Evolutionary conservation across 768 basidiomycete genomes (phyloP), one percentile per base, ranked within the genome.

Genomic region (Hygrocybe punicea): DNA sequence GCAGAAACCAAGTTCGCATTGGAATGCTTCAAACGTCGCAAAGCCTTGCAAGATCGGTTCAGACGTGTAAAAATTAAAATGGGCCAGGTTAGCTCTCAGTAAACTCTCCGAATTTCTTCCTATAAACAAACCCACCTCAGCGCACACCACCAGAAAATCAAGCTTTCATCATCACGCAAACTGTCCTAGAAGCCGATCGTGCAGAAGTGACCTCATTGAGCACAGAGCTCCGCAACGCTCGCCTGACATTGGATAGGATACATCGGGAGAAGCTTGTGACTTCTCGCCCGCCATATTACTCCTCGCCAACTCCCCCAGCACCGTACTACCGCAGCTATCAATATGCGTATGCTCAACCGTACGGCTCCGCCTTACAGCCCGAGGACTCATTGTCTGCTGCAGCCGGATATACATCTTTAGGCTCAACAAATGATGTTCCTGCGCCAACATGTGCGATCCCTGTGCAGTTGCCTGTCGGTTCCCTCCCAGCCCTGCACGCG

Each of bases 1-100:
- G 23, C 62, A 92, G 90, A 86, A 55, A 90, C 88, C 1, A 81
- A 76, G 61, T 84, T 87, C 65, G 87, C 88, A 2, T 61, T 92
- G 56, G 77, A 84, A 57, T 89, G 87, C 61, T 79, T 81, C 70
- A 79, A 74, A 63, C 80, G 89, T 40, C 77, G 78, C 25, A 75
- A 76, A 59, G 75, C 71, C 19, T 75, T 93, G 3, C 74, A 82
- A 57, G 73, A 79, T 23, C 81, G 86, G 51, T 87, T 90, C 67
- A 73, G 77, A 58, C 78, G 77, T 45, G 72, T 80, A 21, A 80
- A 75, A 65, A 76, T 78, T 42, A 80, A 76, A 54, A 72, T 76
- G 7, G 88, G 82, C 37, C 80, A 81, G 78, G 86, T 87, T 58
- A 63, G 81, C 69, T 42, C 17, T 56, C 33, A 17, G 21, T 25